A percentile compares a stretch with the other conserved stretches of the same genome.
phyloP scores from a whole-genome alignment of 257 asterid genomes.

The Gentiana straminea region DNA sequence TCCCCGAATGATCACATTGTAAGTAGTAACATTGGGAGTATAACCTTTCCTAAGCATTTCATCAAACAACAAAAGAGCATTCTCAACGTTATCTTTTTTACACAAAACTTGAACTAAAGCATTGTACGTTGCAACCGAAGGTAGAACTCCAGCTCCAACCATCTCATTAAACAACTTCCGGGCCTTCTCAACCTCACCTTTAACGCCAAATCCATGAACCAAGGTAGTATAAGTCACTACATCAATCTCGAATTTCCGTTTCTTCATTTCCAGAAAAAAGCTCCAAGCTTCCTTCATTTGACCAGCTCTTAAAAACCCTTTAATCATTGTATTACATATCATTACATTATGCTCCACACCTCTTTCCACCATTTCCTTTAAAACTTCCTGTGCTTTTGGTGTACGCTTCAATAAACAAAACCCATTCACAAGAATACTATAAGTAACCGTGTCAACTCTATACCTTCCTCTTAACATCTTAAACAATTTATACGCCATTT shows the following conservation, averaged over 20 bases:
- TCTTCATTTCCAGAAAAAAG: slow-evolving; percentile 85
- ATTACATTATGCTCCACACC: slow-evolving; percentile 55
- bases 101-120: slow-evolving; percentile 82
- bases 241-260: slow-evolving; percentile 63
- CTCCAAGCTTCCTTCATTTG: slow-evolving; percentile 72
- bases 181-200: slow-evolving; percentile 66
- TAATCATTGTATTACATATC: slow-evolving; percentile 66
- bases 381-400: slow-evolving; percentile 53
- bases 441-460: slow-evolving; percentile 52
- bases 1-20: slow-evolving; percentile 65
- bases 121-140: slow-evolving; percentile 78
- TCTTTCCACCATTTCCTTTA: slow-evolving; percentile 80
- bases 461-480: slow-evolving; percentile 55
- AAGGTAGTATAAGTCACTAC: slow-evolving; percentile 81
- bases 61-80: slow-evolving; percentile 50
- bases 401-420: slow-evolving; percentile 69
- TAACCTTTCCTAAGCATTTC: slow-evolving; percentile 82
- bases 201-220: slow-evolving; percentile 79
- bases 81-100: slow-evolving; percentile 73
- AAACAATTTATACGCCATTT: slow-evolving; percentile 56
- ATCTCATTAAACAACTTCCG: slow-evolving; percentile 60
- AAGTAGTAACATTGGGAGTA: slow-evolving; percentile 61
- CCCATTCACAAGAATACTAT: slow-evolving; percentile 68
- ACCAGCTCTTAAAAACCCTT: slow-evolving; percentile 66
- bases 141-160: slow-evolving; percentile 81